phyloP scores from a whole-genome alignment of 257 asterid species.

The Prunella vulgaris region DNA sequence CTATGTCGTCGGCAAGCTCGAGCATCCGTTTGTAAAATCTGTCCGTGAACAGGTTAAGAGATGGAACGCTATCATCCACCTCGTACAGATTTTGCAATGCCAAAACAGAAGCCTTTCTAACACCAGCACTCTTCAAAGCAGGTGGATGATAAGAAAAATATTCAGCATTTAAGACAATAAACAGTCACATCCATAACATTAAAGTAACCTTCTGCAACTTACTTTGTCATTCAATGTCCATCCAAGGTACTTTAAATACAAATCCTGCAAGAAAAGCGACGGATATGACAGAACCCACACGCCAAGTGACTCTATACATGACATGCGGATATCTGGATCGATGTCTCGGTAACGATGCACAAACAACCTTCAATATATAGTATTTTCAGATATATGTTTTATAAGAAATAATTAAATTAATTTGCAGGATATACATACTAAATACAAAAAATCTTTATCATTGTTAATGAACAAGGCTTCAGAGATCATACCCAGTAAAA shows the following conservation, averaged over 20 bases:
- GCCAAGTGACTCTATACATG: slow-evolving; percentile 95
- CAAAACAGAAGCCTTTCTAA: slow-evolving; percentile 85
- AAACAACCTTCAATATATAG: slow-evolving; percentile 60
- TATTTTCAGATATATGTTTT: not conserved
- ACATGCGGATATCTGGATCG: slow-evolving; percentile 86
- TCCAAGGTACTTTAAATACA: slow-evolving; percentile 94
- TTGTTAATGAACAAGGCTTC: not conserved
- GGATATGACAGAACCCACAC: slow-evolving; percentile 94
- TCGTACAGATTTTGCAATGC: slow-evolving; percentile 94
- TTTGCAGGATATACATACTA: not conserved
- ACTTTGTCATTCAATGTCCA: slow-evolving; percentile 99
- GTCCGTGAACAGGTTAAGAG: slow-evolving; percentile 91
- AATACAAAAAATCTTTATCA: slow-evolving; percentile 7
- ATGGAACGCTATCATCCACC: slow-evolving; percentile 91
- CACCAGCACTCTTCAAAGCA: slow-evolving; percentile 79
- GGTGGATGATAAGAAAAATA: slow-evolving; percentile 15
- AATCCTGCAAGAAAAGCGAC: slow-evolving; percentile 92
- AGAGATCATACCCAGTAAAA: slow-evolving; percentile 65
- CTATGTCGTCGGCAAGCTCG: slow-evolving; percentile 97
- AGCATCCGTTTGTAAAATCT: slow-evolving; percentile 92
- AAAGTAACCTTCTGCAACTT: slow-evolving; percentile 22
- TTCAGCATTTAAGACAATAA: slow-evolving; percentile 22
- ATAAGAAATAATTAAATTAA: slow-evolving; percentile 1
- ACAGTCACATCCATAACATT: not conserved
- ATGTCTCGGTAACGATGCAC: slow-evolving; percentile 97